phyloP scores from a whole-genome alignment of 2,329 filamentous ascomycete species.

The Colletotrichum sp. region DNA sequence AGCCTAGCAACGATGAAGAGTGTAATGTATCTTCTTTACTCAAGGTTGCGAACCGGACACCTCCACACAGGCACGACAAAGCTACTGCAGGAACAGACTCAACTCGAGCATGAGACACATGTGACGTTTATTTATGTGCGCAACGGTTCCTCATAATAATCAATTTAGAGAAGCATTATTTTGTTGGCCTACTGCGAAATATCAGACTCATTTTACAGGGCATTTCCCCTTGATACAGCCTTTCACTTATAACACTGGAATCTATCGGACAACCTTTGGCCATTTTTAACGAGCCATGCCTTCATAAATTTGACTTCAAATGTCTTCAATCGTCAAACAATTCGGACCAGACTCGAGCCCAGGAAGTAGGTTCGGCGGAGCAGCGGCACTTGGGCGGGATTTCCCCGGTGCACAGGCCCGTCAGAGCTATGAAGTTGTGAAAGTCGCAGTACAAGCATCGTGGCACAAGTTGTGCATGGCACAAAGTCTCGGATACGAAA shows the following conservation, averaged over 20 bases:
- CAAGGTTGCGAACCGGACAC: background rate
- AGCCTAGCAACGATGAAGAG: background rate
- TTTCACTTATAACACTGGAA: background rate
- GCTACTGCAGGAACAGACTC: background rate
- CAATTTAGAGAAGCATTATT: fast-evolving
- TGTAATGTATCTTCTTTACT: background rate
- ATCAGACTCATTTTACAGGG: fast-evolving
- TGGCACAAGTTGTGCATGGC: background rate
- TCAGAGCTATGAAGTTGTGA: background rate
- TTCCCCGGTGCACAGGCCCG: background rate
- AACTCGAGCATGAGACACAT: background rate
- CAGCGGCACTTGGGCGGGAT: background rate
- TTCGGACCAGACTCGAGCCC: background rate
- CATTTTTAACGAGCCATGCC: fast-evolving
- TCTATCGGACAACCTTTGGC: fast-evolving
- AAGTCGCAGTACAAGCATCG: background rate
- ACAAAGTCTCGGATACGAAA: background rate
- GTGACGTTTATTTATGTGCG: background rate
- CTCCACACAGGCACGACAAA: background rate
- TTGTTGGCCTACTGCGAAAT: fast-evolving
- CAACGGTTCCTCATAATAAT: fast-evolving
- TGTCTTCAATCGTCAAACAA: background rate
- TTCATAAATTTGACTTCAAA: background rate
- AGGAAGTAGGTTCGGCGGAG: background rate
- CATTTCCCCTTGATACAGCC: background rate